Conservation (phyloP, 1,284 basidiomycete genomes). For the Pascua guehoae region DNA sequence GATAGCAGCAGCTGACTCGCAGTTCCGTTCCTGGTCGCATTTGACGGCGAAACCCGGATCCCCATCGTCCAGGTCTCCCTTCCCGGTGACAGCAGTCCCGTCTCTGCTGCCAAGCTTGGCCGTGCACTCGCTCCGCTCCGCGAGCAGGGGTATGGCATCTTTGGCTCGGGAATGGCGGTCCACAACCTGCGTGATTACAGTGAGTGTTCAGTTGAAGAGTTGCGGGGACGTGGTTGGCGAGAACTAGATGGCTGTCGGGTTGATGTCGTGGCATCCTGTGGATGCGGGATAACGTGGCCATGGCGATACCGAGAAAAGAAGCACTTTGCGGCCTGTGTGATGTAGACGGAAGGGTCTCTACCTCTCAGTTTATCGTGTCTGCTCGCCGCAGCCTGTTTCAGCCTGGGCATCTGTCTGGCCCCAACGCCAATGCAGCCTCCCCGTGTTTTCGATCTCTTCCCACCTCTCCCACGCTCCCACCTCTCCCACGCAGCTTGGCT, state of each 20-base stretch:
- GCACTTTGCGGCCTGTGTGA: no score
- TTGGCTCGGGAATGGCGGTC: constrained; percentile 43
- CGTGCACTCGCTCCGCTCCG: constrained; percentile 41
- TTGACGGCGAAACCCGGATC: constrained; percentile 39
- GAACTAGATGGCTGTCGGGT: background rate
- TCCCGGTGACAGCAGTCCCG: constrained; percentile 39
- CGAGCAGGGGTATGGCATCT: constrained; percentile 41
- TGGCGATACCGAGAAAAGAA: no score
- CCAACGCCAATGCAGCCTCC: no score
- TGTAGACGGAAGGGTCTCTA: no score
- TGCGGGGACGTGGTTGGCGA: background rate
- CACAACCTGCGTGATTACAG: constrained; percentile 47
- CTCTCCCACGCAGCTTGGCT: background rate
- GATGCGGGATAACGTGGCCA: no score
- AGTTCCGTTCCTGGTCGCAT: constrained; percentile 51
- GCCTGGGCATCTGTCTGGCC: no score
- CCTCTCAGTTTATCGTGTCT: no score
- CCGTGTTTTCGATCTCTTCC: no score
- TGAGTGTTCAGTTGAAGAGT: constrained; percentile 10
- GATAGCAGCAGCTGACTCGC: constrained; percentile 39
- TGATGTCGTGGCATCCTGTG: no score
- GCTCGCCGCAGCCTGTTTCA: no score
- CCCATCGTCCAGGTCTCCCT: constrained; percentile 51
- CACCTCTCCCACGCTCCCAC: no score
- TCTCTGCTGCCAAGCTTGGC: constrained; percentile 47